phyloP scores from a whole-genome alignment of 768 basidiomycete species.

The Cubamyces lactineus region DNA sequence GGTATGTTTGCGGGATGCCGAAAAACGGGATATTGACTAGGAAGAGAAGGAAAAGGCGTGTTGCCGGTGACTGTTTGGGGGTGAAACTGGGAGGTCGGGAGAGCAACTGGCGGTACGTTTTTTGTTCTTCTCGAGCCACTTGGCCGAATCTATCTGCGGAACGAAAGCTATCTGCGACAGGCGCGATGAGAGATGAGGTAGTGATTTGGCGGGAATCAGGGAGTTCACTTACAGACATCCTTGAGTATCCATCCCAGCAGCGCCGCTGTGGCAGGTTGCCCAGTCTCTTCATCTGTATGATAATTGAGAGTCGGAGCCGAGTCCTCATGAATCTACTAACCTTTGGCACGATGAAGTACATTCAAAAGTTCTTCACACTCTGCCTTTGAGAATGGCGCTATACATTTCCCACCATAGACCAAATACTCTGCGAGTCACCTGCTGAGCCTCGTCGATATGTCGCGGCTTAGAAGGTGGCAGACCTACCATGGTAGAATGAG shows the following conservation, averaged over 20 bases:
- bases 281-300: constrained; percentile 27
- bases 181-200: too few relatives aligned
- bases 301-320: background rate
- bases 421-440: constrained; percentile 47
- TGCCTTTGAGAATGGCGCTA: constrained; percentile 54
- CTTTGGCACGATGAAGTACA: constrained; percentile 29
- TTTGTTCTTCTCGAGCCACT: constrained; percentile 37
- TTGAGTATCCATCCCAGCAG: constrained; percentile 56
- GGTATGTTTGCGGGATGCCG: constrained; percentile 55
- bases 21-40: constrained; percentile 51
- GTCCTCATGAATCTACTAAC: constrained; percentile 3
- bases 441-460: constrained; percentile 10
- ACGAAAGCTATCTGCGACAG: constrained; percentile 43
- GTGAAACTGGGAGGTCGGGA: constrained; percentile 9
- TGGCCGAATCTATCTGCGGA: constrained; percentile 50
- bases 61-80: constrained; percentile 1
- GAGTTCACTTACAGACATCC: constrained; percentile 43
- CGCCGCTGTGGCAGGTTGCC: constrained; percentile 45
- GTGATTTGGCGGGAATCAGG: background rate
- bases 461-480: too few relatives aligned
- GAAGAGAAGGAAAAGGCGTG: constrained; percentile 39
- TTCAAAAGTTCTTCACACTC: constrained; percentile 55
- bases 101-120: constrained; percentile 29
- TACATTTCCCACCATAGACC: constrained; percentile 45
- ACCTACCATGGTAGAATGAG: constrained; percentile 48